Percentiles rank a stretch among this genome's conserved stretches.
phyloP scores from a whole-genome alignment of 805 yeast species.

The Metschnikowia lochheadii region DNA sequence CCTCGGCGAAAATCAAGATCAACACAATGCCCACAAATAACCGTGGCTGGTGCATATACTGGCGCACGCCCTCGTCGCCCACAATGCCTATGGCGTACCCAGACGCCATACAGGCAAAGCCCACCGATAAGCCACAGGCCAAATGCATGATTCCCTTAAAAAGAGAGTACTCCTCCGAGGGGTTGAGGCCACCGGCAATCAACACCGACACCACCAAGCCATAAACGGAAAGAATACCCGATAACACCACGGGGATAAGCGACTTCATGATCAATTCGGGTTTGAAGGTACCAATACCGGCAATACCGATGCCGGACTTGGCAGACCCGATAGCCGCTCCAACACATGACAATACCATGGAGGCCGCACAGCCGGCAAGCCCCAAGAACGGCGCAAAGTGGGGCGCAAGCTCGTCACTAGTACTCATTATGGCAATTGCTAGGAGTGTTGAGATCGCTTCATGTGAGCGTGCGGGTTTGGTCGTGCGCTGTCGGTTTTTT shows the following conservation, averaged over 20 bases:
- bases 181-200: conserved; percentile 86
- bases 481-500: not conserved
- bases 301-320: conserved; percentile 95
- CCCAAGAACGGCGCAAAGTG: conserved; percentile 96
- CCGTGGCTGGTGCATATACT: conserved; percentile 82
- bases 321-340: conserved; percentile 99
- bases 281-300: conserved; percentile 96
- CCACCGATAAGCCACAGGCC: conserved; percentile 93
- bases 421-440: conserved; percentile 13
- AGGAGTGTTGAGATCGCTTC: not conserved
- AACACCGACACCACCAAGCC: conserved; percentile 95
- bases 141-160: conserved; percentile 98
- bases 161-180: conserved; percentile 72
- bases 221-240: conserved; percentile 95
- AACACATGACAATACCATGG: conserved; percentile 86
- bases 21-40: conserved; percentile 86
- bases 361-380: conserved; percentile 94
- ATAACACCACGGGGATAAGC: conserved; percentile 95
- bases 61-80: conserved; percentile 90
- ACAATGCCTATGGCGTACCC: conserved; percentile 96
- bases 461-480: conserved; percentile 1
- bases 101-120: conserved; percentile 92
- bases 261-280: conserved; percentile 97
- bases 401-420: conserved; percentile 68
- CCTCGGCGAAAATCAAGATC: conserved; percentile 88